These are phyloP conservation scores for Boletellus sp. DNA, from an alignment of 1,284 basidiomycete genomes.

Conservation along the genomic window DNA sequence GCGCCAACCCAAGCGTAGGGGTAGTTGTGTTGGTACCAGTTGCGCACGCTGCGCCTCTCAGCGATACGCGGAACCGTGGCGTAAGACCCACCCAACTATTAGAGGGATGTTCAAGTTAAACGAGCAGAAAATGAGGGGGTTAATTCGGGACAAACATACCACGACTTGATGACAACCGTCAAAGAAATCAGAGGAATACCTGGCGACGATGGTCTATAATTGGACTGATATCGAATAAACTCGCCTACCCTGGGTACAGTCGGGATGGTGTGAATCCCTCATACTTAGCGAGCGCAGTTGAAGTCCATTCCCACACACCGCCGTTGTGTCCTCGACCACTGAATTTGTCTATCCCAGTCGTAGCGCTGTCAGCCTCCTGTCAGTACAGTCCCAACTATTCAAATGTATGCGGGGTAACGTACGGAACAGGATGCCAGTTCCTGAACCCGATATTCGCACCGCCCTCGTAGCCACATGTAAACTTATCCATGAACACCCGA, in stretches of 20 bases:
- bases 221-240: neutral
- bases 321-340: slow-evolving; percentile 77
- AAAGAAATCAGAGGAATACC: slow-evolving; percentile 87
- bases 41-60: slow-evolving; percentile 71
- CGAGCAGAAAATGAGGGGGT: neutral
- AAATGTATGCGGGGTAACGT: slow-evolving; percentile 32
- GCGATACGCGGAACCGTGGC: slow-evolving; percentile 82
- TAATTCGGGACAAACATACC: slow-evolving; percentile 44
- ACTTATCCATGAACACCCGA: slow-evolving; percentile 72
- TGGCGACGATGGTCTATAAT: slow-evolving; percentile 24
- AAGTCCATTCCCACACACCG: slow-evolving; percentile 99
- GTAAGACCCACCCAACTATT: slow-evolving; percentile 86
- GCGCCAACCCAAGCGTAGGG: slow-evolving; percentile 72
- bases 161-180: slow-evolving; percentile 83
- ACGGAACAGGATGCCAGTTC: slow-evolving; percentile 94
- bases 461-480: slow-evolving; percentile 64
- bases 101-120: slow-evolving; percentile 3
- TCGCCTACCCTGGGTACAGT: slow-evolving; percentile 75
- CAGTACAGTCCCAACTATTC: neutral
- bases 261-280: slow-evolving; percentile 75
- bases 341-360: slow-evolving; percentile 48
- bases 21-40: slow-evolving; percentile 83
- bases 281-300: slow-evolving; percentile 67
- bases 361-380: slow-evolving; percentile 46
- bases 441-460: slow-evolving; percentile 83